These are phyloP conservation scores for Microsporum audouinii DNA, from an alignment of 2,329 filamentous ascomycete genomes.

Conservation along the genomic window DNA sequence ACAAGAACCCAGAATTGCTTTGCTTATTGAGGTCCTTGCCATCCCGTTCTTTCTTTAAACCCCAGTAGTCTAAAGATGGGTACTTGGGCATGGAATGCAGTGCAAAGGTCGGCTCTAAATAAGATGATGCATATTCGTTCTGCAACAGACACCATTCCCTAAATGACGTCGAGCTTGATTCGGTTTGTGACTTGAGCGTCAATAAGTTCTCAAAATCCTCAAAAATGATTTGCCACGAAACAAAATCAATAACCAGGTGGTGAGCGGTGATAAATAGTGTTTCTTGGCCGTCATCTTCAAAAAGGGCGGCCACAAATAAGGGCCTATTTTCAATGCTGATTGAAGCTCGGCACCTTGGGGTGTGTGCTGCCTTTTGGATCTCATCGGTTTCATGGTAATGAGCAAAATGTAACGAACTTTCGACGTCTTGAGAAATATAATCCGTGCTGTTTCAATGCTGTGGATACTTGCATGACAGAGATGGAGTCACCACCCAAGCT, in stretches of 20 bases:
- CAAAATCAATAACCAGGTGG: slow-evolving; percentile 18
- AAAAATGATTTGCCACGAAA: slow-evolving; percentile 18
- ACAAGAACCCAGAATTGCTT: background rate
- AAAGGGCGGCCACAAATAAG: background rate
- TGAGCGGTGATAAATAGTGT: slow-evolving; percentile 16
- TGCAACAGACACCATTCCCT: slow-evolving; percentile 30
- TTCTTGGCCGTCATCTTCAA: background rate
- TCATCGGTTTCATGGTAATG: no score
- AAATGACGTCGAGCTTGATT: slow-evolving; percentile 25
- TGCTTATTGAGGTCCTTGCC: background rate
- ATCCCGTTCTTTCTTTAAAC: slow-evolving; percentile 4
- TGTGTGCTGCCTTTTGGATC: no score
- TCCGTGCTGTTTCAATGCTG: background rate
- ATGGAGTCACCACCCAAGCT: slow-evolving; percentile 5
- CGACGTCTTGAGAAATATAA: no score
- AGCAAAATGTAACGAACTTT: no score
- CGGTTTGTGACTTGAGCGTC: slow-evolving; percentile 19
- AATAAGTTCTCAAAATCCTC: slow-evolving; percentile 19
- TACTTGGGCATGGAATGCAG: slow-evolving; percentile 16
- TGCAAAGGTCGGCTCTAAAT: slow-evolving; percentile 16
- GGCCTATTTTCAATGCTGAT: no score
- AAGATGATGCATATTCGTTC: slow-evolving; percentile 13
- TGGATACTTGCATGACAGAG: slow-evolving; percentile 13
- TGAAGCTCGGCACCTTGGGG: no score
- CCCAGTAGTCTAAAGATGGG: slow-evolving; percentile 26